A percentile compares a stretch with the other conserved stretches of the same genome.
Evolutionary conservation across 1,139 yeast species (phyloP).

Genomic region (Blastobotrys aristatus): DNA sequence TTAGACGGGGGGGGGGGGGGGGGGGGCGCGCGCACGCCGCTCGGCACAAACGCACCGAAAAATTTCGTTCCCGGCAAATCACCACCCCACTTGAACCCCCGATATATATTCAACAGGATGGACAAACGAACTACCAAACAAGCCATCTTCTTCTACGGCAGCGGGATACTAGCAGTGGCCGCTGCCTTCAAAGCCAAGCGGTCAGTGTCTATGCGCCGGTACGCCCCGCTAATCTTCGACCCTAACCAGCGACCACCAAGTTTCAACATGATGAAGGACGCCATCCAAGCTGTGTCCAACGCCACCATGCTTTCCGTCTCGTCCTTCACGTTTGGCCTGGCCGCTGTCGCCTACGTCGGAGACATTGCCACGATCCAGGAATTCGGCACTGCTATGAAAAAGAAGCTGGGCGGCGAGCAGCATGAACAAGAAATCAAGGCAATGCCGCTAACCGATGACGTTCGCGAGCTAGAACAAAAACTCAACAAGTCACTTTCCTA

Average conservation of each 20-base stretch:
- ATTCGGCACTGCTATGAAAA: constrained; percentile 66
- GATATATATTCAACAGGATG: too few species aligned
- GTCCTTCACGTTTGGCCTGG: constrained; percentile 63
- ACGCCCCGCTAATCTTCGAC: constrained; percentile 72
- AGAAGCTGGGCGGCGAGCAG: constrained; percentile 58
- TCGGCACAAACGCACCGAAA: too few species aligned
- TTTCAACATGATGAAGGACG: constrained; percentile 75
- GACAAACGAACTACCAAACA: constrained; percentile 47
- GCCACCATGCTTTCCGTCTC: constrained; percentile 74
- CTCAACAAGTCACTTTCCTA: constrained; percentile 25
- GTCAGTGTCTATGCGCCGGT: constrained; percentile 68
- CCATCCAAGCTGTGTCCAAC: constrained; percentile 78
- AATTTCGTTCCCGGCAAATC: too few species aligned
- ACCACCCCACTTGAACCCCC: too few species aligned
- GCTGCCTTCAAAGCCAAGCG: constrained; percentile 71
- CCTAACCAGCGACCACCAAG: constrained; percentile 85
- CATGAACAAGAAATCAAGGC: constrained; percentile 42
- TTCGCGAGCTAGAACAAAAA: constrained; percentile 49
- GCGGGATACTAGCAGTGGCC: constrained; percentile 66
- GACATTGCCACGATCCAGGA: constrained; percentile 67
- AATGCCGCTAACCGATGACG: constrained; percentile 64
- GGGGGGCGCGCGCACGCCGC: too few species aligned
- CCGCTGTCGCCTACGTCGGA: constrained; percentile 75
- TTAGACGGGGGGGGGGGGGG: too few species aligned
- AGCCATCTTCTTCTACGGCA: constrained; percentile 65